A percentile compares a stretch with the other conserved stretches of the same genome.
These are phyloP conservation scores for Dactylellina parvicollis DNA, from an alignment of 2,329 filamentous ascomycete species.

Conservation along the genomic window DNA sequence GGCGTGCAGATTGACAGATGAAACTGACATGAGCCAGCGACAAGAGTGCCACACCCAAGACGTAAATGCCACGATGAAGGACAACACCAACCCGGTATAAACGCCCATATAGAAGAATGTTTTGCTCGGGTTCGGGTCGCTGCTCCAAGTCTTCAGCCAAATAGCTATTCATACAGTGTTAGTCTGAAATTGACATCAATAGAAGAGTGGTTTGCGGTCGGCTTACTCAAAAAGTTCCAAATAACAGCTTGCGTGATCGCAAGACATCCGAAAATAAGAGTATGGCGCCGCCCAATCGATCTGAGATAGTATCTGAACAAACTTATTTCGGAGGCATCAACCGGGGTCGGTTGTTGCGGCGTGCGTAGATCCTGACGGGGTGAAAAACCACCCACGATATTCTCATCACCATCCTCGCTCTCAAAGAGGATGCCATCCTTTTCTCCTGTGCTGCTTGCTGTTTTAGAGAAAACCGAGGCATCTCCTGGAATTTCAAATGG, in stretches of 20 bases:
- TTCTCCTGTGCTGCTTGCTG: too few species aligned
- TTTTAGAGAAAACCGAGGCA: neutral
- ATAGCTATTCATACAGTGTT: neutral
- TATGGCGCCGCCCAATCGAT: conserved; percentile 12
- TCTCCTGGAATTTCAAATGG: neutral
- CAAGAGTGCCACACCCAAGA: conserved; percentile 9
- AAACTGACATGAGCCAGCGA: conserved; percentile 1
- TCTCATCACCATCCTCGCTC: too few species aligned
- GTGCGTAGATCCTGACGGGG: too few species aligned
- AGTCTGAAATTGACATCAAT: neutral
- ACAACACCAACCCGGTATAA: neutral
- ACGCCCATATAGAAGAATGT: conserved; percentile 14
- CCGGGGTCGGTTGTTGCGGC: neutral
- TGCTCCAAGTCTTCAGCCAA: conserved; percentile 8
- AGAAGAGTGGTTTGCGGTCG: neutral
- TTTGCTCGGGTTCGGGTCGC: neutral
- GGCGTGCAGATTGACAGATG: neutral
- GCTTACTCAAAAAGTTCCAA: conserved; percentile 20
- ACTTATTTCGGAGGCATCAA: neutral
- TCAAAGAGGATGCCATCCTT: too few species aligned
- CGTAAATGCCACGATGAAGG: neutral
- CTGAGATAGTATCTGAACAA: conserved; percentile 18
- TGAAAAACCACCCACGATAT: neutral
- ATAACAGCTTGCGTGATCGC: neutral
- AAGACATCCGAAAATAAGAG: conserved; percentile 5